Evolutionary conservation across 768 basidiomycete species (phyloP), one percentile per base, ranked within the genome.

Genomic region (Serendipita sp.): DNA sequence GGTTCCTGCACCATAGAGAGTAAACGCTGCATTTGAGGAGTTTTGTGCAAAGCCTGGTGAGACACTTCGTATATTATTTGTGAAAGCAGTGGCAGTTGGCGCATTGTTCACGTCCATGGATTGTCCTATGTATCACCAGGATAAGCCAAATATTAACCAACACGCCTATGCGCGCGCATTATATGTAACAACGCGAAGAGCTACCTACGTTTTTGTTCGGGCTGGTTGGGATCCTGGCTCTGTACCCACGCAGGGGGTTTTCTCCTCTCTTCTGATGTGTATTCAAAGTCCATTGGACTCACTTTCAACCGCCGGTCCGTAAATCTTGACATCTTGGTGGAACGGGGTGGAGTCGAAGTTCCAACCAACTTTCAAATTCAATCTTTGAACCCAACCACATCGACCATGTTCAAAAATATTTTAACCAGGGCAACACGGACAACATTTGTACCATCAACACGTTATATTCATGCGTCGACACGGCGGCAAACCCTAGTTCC

Each of bases 261-360:
- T 69, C 73, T 78, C 48, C 79, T 30, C 30, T 66, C 45, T 64
- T 88, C 80, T 68, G 84, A 83, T 7, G 89, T 91, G 77, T 85
- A 91, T 72, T 91, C 83, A 74, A 84, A 92, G 74, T 92, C 89
- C 90, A 92, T 92, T 3, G 90, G 90, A 2, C 86, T 87, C 71
- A 91, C 90, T 58, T 77, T 88, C 11, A 86, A 86, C 69, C 86
- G 80, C 64, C 38, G 37, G 41, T 67, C 66, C 32, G 56, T n/a
- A 28, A 37, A n/a, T n/a, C 56, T n/a, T n/a, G 56, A 60, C 56
- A 60, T 60, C 24, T 24, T 2, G 56, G 10, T n/a, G 35, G 56
- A 28, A 53, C 35, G 56, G 56, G 16, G 56, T 60, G 16, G 44
- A 64, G 48, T 65, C 64, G 47, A 77, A 76, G 73, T 24, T 24